phyloP scores from a whole-genome alignment of 1,284 basidiomycete genomes.

The Thelephora terrestris region DNA sequence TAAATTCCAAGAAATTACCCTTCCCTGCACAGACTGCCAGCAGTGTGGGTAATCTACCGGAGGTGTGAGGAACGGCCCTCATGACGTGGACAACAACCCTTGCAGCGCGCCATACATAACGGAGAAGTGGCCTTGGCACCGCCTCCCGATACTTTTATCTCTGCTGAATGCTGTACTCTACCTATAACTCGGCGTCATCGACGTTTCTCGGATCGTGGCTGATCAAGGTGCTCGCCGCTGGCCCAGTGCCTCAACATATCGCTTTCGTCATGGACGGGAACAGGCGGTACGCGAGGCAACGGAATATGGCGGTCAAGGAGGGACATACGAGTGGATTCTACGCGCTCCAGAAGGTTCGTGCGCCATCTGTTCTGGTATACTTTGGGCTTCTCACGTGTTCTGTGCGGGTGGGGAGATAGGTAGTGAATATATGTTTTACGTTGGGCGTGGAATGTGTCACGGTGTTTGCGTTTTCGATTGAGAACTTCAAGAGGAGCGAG shows the following conservation, averaged over 20 bases:
- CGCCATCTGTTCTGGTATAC: neutral
- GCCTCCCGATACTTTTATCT: too few relatives aligned
- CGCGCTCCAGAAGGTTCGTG: conserved; percentile 67
- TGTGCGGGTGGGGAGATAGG: conserved; percentile 30
- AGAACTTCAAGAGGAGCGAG: conserved; percentile 88
- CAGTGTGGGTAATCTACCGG: too few relatives aligned
- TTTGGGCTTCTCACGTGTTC: neutral
- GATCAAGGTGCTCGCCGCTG: conserved; percentile 59
- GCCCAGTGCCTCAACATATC: conserved; percentile 86
- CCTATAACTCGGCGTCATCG: conserved; percentile 9
- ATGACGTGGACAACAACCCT: too few relatives aligned
- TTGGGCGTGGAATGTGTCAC: conserved; percentile 77
- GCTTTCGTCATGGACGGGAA: conserved; percentile 99
- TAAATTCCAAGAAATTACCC: too few relatives aligned
- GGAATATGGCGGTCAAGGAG: conserved; percentile 52
- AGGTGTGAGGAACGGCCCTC: too few relatives aligned
- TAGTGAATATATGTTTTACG: conserved; percentile 74
- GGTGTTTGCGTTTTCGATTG: conserved; percentile 94
- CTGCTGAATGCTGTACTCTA: too few relatives aligned
- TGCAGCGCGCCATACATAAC: too few relatives aligned
- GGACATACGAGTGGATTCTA: conserved; percentile 87
- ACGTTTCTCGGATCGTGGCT: conserved; percentile 35
- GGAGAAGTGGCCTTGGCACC: too few relatives aligned
- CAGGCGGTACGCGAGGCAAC: conserved; percentile 76
- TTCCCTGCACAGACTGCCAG: too few relatives aligned